Evolutionary conservation across 352 stramenopile genomes (phyloP).

Genomic region (Globisporangium yorkense): DNA sequence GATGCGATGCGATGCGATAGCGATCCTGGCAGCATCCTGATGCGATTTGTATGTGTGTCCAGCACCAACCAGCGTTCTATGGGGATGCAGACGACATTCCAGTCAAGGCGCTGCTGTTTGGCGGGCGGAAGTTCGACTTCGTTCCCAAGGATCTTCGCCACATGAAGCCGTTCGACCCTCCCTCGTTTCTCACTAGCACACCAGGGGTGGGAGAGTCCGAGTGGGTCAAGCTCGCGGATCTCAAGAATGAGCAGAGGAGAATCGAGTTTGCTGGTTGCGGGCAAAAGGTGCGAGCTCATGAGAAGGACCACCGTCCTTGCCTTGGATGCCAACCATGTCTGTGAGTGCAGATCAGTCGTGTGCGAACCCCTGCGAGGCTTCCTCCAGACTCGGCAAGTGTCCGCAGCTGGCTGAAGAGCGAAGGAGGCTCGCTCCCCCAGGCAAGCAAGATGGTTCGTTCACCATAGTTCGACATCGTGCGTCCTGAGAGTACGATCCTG

Average conservation of each 20-base stretch:
- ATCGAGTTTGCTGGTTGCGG: not conserved
- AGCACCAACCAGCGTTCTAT: slow-evolving; percentile 59
- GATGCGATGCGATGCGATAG: not conserved
- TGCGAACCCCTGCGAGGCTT: slow-evolving; percentile 33
- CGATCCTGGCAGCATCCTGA: not conserved
- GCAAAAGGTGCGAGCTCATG: not conserved
- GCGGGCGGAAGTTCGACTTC: slow-evolving; percentile 68
- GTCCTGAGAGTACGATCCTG: not conserved
- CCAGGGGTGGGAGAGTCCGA: slow-evolving; percentile 8
- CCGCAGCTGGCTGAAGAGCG: slow-evolving; percentile 24
- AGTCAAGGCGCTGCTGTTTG: slow-evolving; percentile 68
- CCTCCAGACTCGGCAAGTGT: slow-evolving; percentile 28
- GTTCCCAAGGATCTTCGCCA: slow-evolving; percentile 23
- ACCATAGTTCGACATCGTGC: no score
- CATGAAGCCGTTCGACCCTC: slow-evolving; percentile 45
- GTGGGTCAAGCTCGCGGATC: slow-evolving; percentile 9
- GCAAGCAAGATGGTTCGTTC: slow-evolving; percentile 24
- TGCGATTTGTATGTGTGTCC: not conserved
- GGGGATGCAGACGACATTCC: slow-evolving; percentile 53
- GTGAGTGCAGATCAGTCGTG: slow-evolving; percentile 20
- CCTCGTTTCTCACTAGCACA: slow-evolving; percentile 1
- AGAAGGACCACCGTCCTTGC: not conserved
- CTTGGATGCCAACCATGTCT: not conserved
- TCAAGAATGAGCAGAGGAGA: not conserved
- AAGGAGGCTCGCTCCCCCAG: slow-evolving; percentile 3